Evolutionary conservation across 2,329 filamentous ascomycete species (phyloP), one percentile per base, ranked within the genome.

Genomic region (Coleophoma cylindrospora): DNA sequence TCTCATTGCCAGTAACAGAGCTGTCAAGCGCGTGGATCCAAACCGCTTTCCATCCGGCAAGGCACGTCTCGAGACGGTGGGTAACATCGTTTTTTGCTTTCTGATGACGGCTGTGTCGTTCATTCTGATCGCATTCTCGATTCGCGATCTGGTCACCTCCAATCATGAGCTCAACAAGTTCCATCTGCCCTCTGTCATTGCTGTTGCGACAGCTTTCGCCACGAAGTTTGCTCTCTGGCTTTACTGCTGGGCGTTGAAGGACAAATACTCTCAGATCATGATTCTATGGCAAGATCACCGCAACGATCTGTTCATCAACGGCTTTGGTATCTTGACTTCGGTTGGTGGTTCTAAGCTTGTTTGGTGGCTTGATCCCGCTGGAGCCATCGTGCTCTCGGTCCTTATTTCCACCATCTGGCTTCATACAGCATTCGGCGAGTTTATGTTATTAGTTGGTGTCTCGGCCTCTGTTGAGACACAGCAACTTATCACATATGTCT

Each of bases 271-370:
- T 53, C 91, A 96, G 68, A 83, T 96, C 56, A 81, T 87, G 50
- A 96, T 96, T 65, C 74, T 97, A 13, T 96, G 91, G 91, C 89
- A 95, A 68, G 92, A 97, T 64, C 94, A 99, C 72, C 86, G 94
- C 54, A 99, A 99, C 65, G 94, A 99, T 65, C 76, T 99, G n/a
- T 77, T 96, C 61, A 90, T 99, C 77, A 99, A 97, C 67, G 90
- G 90, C 48, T 90, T 95, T 59, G 91, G 87, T 80, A 84, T 97
- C 56, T 70, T 96, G 49, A 96, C 91, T 1, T 92, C 88, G 3
- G 85, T 96, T n/a, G 89, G 90, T 49, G 94, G 94, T 34, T 83
- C 84, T 56, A 95, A 95, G 74, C 75, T 97, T 19, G 74, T 76
- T 52, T 96, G 92, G 92, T 97, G 90, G 89, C 84, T 99, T 57